Conservation (phyloP, 2,329 filamentous ascomycete genomes). For the Colletotrichum sp. region DNA sequence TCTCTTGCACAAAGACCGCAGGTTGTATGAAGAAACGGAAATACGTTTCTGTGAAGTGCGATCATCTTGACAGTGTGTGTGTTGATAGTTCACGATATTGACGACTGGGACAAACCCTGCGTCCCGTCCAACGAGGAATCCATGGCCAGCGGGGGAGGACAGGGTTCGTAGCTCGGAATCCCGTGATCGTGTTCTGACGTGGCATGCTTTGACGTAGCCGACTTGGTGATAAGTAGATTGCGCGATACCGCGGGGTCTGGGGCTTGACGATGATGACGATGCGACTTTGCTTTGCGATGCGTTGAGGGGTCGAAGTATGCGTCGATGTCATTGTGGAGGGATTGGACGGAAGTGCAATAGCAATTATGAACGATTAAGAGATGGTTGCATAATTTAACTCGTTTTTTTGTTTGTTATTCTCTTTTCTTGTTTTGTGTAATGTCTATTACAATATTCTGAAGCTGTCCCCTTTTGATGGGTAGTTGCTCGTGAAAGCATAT, state of each 20-base stretch:
- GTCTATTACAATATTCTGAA: neutral
- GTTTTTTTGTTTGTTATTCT: neutral
- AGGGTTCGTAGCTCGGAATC: neutral
- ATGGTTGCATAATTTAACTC: neutral
- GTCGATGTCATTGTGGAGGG: no score
- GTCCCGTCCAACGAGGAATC: neutral
- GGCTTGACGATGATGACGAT: neutral
- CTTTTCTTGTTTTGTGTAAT: neutral
- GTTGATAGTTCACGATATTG: neutral
- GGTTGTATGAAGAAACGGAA: neutral
- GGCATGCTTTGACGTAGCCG: neutral
- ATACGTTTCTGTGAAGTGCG: neutral
- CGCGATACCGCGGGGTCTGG: neutral
- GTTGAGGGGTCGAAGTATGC: neutral
- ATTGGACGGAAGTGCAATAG: no score
- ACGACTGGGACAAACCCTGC: neutral
- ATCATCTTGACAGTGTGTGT: no score
- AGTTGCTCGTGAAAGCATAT: neutral
- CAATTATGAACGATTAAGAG: no score
- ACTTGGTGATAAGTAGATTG: neutral
- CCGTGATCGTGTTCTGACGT: neutral
- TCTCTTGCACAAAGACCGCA: no score
- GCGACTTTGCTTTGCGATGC: neutral
- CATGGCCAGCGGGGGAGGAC: neutral
- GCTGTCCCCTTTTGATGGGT: rapidly evolving